These are phyloP conservation scores for Candida maris DNA, from an alignment of 805 yeast genomes.

Conservation along the genomic window DNA sequence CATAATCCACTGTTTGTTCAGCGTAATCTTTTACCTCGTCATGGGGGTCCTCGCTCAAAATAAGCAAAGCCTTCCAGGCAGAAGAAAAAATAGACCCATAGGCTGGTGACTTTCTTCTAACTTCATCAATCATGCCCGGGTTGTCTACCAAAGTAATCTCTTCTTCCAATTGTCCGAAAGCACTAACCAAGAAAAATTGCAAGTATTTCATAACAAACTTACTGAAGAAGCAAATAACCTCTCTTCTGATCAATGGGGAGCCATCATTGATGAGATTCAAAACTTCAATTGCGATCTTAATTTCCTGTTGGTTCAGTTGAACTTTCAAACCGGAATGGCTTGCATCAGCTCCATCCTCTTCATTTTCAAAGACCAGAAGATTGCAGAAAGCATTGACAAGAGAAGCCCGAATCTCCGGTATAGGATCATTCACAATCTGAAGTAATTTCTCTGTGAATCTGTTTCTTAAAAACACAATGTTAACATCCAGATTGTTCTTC, in stretches of 20 bases:
- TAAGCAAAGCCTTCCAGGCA: slow-evolving; percentile 80
- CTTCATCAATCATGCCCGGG: slow-evolving; percentile 57
- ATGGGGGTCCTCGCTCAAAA: slow-evolving; percentile 85
- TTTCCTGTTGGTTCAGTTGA: slow-evolving; percentile 63
- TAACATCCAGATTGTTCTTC: slow-evolving; percentile 69
- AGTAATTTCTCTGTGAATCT: slow-evolving; percentile 56
- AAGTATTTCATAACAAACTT: slow-evolving; percentile 66
- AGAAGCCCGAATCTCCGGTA: slow-evolving; percentile 92
- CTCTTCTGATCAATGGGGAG: slow-evolving; percentile 83
- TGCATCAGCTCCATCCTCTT: slow-evolving; percentile 34
- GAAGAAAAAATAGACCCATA: slow-evolving; percentile 84
- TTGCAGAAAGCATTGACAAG: slow-evolving; percentile 69
- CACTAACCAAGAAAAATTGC: slow-evolving; percentile 78
- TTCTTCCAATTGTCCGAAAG: slow-evolving; percentile 78
- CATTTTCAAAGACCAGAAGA: slow-evolving; percentile 48
- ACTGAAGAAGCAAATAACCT: slow-evolving; percentile 73
- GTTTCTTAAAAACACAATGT: slow-evolving; percentile 63
- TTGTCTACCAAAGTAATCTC: slow-evolving; percentile 67
- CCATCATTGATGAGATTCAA: slow-evolving; percentile 78
- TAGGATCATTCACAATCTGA: slow-evolving; percentile 72
- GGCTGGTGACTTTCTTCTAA: slow-evolving; percentile 68
- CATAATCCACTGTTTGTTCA: slow-evolving; percentile 68
- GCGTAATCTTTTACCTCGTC: slow-evolving; percentile 73
- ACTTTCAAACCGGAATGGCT: slow-evolving; percentile 18
- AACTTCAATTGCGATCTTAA: slow-evolving; percentile 64